Evolutionary conservation across 768 basidiomycete species (phyloP).

Genomic region (Phanerochaete sordida): DNA sequence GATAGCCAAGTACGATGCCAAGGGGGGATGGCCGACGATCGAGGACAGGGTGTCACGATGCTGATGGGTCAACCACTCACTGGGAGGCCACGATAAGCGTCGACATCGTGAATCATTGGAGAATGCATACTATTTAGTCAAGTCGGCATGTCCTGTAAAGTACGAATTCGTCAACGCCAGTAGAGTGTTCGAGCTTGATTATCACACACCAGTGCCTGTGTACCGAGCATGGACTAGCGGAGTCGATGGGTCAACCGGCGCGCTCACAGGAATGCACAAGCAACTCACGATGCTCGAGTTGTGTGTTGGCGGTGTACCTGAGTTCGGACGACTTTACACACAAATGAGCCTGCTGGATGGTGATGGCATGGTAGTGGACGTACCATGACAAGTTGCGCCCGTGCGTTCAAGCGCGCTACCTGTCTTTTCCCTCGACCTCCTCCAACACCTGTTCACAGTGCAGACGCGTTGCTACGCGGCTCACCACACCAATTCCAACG

Average conservation of each 20-base stretch:
- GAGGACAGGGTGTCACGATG: constrained; percentile 94
- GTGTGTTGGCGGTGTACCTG: constrained; percentile 94
- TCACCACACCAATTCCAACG: too few species aligned
- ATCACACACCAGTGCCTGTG: constrained; percentile 82
- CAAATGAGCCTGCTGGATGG: not conserved
- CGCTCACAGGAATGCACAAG: not conserved
- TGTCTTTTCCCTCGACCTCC: not conserved
- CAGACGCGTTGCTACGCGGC: too few species aligned
- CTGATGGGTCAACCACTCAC: constrained; percentile 97
- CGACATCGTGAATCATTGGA: constrained; percentile 41
- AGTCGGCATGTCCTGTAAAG: constrained; percentile 84
- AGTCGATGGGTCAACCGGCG: constrained; percentile 17
- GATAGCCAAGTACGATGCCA: constrained; percentile 84
- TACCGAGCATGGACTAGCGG: constrained; percentile 87
- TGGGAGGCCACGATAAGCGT: constrained; percentile 28
- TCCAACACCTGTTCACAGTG: too few species aligned
- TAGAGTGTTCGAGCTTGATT: constrained; percentile 8
- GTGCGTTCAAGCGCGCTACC: not conserved
- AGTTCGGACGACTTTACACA: constrained; percentile 78
- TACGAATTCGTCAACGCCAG: not conserved
- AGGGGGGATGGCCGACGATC: constrained; percentile 85
- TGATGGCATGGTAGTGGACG: constrained; percentile 5
- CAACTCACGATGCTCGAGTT: constrained; percentile 84
- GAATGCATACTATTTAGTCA: constrained; percentile 98
- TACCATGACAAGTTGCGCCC: constrained; percentile 18